Evolutionary conservation across 2,329 filamentous ascomycete genomes (phyloP), one percentile per base, ranked within the genome.

Genomic region (Neonectria ditissima): DNA sequence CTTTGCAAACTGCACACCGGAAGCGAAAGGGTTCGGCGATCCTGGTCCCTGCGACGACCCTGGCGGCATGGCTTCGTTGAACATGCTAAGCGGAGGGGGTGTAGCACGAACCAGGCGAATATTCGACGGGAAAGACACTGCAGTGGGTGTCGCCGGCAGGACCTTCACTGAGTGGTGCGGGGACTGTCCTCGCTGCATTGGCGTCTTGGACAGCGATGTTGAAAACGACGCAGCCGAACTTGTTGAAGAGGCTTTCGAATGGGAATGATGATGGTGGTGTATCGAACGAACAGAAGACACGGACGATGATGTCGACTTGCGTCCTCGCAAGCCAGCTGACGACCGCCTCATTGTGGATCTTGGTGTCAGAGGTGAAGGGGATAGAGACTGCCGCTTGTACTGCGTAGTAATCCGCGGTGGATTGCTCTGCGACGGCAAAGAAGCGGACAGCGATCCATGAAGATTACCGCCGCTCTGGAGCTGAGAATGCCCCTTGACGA

Each of bases 251-350:
- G 96, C 94, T 79, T 98, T 98, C 22, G 94, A 97, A 77, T 97
- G 95, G 1, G 91, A 90, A 76, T 96, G 92, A 56, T 91, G 89
- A 68, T 93, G 91, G 69, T 94, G 92, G 73, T 95, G 94, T 75
- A 98, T 93, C 47, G 92, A 97, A 62, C 96, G 91, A 61, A 99
- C 91, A 0, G 94, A 97, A 1, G 94, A 97, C 16, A 99, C 90
- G 0, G 94, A 98, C 0, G 94, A 97, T 0, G 94, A 97, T 0
- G 96, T 99, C 1, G 95, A 98, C 77, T 98, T 98, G 65, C 96
- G 89, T 39, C 96, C 95, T 28, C 94, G 89, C 47, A 98, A 86
- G 30, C 95, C 94, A 45, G 86, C 88, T 5, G 93, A 97, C 2
- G 93, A 89, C 37, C 94, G 91, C 11, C 96, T 89, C 73, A 97